Evolutionary conservation across 1,139 yeast genomes (phyloP).

Genomic region (Candida glucosophila): DNA sequence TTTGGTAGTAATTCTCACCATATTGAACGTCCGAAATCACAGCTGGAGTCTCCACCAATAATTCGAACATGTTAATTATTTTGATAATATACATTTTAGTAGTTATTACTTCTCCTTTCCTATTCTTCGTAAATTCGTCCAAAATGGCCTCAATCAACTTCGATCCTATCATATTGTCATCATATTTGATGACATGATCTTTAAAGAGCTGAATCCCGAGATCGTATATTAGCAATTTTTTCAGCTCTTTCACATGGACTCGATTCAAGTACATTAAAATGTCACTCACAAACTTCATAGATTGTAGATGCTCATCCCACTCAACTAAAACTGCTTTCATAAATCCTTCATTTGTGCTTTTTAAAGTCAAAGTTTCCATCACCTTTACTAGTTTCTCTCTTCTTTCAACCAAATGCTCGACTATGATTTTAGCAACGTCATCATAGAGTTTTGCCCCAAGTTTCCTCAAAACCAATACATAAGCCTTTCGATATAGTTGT

Average conservation of each 20-base stretch:
- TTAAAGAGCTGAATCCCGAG: constrained; percentile 60
- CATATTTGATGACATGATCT: constrained; percentile 30
- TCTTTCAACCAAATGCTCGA: constrained; percentile 35
- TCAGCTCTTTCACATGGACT: constrained; percentile 71
- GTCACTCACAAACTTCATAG: constrained; percentile 78
- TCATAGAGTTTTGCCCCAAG: constrained; percentile 65
- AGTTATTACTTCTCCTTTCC: constrained; percentile 56
- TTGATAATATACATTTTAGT: constrained; percentile 49
- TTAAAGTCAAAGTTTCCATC: constrained; percentile 6
- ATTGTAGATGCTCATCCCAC: constrained; percentile 72
- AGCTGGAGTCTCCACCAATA: constrained; percentile 27
- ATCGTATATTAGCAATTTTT: constrained; percentile 62
- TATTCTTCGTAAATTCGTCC: constrained; percentile 49
- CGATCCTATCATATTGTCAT: constrained; percentile 43
- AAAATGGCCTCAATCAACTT: constrained; percentile 42
- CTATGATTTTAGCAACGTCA: constrained; percentile 45
- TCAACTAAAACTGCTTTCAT: constrained; percentile 39
- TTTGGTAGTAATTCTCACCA: constrained; percentile 51
- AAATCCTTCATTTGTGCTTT: constrained; percentile 21
- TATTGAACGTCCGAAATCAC: constrained; percentile 25
- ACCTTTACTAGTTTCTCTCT: constrained; percentile 16
- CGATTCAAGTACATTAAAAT: constrained; percentile 82
- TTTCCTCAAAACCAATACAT: constrained; percentile 68
- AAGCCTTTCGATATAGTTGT: constrained; percentile 74
- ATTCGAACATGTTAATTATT: constrained; percentile 63